Conservation (phyloP, 345 rosid genomes). For the Lepidium aucheri region DNA sequence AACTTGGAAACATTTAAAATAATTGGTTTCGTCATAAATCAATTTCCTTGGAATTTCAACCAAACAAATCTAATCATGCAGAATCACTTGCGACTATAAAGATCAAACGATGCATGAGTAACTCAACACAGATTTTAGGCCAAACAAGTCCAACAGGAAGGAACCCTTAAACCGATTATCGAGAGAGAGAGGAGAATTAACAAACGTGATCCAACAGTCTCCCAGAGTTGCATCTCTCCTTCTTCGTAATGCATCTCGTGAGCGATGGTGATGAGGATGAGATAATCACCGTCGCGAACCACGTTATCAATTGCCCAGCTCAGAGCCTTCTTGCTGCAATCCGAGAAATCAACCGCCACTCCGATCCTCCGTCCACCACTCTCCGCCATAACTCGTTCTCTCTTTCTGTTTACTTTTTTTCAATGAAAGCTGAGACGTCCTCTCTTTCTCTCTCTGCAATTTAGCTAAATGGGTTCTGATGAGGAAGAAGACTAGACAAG, state of each 20-base stretch:
- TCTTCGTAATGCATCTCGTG: constrained; percentile 53
- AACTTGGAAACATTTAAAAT: background rate
- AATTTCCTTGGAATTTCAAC: background rate
- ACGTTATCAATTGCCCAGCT: constrained; percentile 83
- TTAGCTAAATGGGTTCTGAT: background rate
- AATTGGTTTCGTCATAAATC: background rate
- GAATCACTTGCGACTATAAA: background rate
- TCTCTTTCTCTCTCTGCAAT: background rate
- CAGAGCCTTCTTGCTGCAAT: constrained; percentile 71
- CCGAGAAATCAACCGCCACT: constrained; percentile 86
- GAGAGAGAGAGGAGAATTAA: too few species aligned
- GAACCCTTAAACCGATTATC: too few species aligned
- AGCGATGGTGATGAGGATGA: constrained; percentile 52
- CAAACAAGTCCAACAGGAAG: background rate
- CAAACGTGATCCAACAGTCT: constrained; percentile 74
- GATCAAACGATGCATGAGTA: constrained; percentile 3
- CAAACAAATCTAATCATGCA: background rate
- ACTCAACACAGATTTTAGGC: background rate
- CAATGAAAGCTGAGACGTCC: background rate
- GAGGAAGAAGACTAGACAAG: background rate
- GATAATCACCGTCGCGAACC: constrained; percentile 70
- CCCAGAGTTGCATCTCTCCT: constrained; percentile 96
- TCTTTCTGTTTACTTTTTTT: background rate
- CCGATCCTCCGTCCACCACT: constrained; percentile 51
- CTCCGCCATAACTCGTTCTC: constrained; percentile 35